Evolutionary conservation across 805 yeast species (phyloP).

Genomic region (Saccharomycopsis microspora): DNA sequence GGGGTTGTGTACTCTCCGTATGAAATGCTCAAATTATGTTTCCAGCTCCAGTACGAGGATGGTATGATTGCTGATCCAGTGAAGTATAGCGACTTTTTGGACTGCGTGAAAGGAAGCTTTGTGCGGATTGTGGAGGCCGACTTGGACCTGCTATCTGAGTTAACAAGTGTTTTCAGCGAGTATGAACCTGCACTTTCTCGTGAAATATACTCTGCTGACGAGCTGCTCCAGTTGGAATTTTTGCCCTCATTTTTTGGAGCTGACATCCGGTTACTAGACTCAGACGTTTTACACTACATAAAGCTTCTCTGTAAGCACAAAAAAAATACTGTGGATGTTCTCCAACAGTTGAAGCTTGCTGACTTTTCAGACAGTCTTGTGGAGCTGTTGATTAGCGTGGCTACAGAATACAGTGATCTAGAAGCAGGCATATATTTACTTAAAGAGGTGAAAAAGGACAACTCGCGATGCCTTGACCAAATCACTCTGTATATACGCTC

Average conservation of each 20-base stretch:
- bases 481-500: conserved; percentile 8
- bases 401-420: not conserved
- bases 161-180: conserved; percentile 2
- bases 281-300: too few species aligned
- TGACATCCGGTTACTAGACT: not conserved
- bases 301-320: too few species aligned
- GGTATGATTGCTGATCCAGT: not conserved
- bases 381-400: too few species aligned
- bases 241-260: conserved; percentile 23
- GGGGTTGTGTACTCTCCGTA: conserved; percentile 16
- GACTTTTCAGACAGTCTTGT: too few species aligned
- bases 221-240: conserved; percentile 22
- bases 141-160: conserved; percentile 1
- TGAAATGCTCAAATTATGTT: conserved; percentile 20
- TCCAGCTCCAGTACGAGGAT: conserved; percentile 12
- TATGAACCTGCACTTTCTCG: conserved; percentile 1
- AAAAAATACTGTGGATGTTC: too few species aligned
- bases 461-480: conserved; percentile 18
- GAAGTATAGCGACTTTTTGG: conserved; percentile 2
- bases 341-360: too few species aligned
- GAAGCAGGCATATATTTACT: conserved; percentile 11
- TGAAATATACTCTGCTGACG: conserved; percentile 3
- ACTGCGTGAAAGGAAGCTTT: conserved; percentile 3
- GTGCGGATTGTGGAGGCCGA: not conserved
- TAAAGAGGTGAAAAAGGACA: not conserved